Percentiles rank a stretch among this genome's conserved stretches.
These are phyloP conservation scores for Pseudodiploospora longispora DNA, from an alignment of 2,329 filamentous ascomycete species.

Conservation along the genomic window DNA sequence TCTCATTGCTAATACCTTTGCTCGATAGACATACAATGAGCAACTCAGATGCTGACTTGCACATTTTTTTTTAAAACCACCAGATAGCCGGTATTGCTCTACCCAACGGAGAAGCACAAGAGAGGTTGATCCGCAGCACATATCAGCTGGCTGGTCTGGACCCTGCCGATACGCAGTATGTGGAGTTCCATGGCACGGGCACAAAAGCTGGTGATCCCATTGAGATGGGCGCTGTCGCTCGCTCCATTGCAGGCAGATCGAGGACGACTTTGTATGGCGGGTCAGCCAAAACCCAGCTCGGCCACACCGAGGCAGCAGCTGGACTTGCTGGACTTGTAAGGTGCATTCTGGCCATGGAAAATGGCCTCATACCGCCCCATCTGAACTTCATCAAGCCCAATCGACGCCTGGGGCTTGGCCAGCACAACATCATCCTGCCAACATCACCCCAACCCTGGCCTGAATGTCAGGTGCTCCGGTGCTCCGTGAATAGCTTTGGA, in stretches of 20 bases:
- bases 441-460: slow-evolving; percentile 27
- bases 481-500: slow-evolving; percentile 39
- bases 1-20: too few relatives aligned
- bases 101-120: slow-evolving; percentile 37
- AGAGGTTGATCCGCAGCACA: slow-evolving; percentile 6
- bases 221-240: slow-evolving; percentile 12
- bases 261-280: slow-evolving; percentile 19
- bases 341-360: slow-evolving; percentile 4
- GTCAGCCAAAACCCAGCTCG: slow-evolving; percentile 10
- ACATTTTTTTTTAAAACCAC: too few relatives aligned
- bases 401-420: too few relatives aligned
- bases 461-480: slow-evolving; percentile 24
- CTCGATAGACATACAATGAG: not conserved
- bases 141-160: slow-evolving; percentile 10
- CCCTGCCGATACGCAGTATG: slow-evolving; percentile 23
- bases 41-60: not conserved
- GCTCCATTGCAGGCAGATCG: too few relatives aligned
- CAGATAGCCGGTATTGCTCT: too few relatives aligned
- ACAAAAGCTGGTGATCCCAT: slow-evolving; percentile 37
- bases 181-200: slow-evolving; percentile 34
- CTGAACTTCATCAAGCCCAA: slow-evolving; percentile 12
- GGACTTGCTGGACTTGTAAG: slow-evolving; percentile 9
- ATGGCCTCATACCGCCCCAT: slow-evolving; percentile 16
- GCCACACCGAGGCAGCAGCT: slow-evolving; percentile 5
- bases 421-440: slow-evolving; percentile 22